phyloP scores from a whole-genome alignment of 768 basidiomycete genomes.

The Ramaria sp. region DNA sequence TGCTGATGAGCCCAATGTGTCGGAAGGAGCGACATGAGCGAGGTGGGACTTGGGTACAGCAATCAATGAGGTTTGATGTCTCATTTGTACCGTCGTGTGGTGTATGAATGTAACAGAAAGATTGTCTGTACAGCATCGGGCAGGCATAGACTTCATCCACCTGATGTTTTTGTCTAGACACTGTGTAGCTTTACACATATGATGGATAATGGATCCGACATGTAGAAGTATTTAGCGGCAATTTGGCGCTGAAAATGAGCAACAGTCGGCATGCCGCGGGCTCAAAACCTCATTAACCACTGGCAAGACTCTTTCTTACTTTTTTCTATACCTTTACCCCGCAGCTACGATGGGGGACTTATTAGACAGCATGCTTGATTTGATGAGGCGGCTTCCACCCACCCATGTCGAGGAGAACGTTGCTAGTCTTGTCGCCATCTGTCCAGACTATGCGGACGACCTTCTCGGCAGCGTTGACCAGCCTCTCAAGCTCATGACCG shows the following conservation, averaged over 20 bases:
- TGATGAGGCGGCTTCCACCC: conserved; percentile 93
- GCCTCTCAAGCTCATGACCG: conserved; percentile 73
- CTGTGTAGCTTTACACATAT: no score
- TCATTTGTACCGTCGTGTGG: background rate
- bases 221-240: no score
- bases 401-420: conserved; percentile 83
- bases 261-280: conserved; percentile 1
- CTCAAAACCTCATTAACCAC: background rate
- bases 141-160: no score
- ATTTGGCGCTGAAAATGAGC: no score
- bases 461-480: conserved; percentile 91
- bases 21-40: background rate
- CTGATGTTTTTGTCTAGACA: no score
- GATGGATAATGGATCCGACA: no score
- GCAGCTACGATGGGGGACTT: conserved; percentile 51
- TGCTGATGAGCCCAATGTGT: background rate
- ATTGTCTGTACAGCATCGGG: no score
- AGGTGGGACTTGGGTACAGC: background rate
- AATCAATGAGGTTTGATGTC: background rate
- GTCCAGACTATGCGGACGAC: conserved; percentile 92
- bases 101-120: background rate
- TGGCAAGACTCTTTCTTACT: background rate
- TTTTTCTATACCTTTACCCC: background rate
- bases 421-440: conserved; percentile 64
- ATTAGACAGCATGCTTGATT: conserved; percentile 88